phyloP scores from a whole-genome alignment of 208 protist genomes.

The Ichthyophonus hoferi region DNA sequence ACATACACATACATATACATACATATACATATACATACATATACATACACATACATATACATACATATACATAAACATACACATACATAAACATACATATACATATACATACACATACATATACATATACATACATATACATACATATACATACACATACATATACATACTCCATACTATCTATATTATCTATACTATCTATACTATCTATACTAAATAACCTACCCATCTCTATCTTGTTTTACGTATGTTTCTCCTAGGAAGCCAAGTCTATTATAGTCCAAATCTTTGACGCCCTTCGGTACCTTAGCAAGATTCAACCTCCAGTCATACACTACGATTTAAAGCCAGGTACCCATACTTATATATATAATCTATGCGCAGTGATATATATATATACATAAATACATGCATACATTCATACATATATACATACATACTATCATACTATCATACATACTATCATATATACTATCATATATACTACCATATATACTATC shows the following conservation, averaged over 20 bases:
- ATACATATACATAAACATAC: background rate
- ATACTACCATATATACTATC: background rate
- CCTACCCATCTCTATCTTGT: background rate
- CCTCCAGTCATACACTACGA: constrained; percentile 84
- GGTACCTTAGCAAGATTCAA: constrained; percentile 79
- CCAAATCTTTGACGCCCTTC: constrained; percentile 71
- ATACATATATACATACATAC: background rate
- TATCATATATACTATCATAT: background rate
- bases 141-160: constrained; percentile 41
- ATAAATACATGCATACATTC: background rate
- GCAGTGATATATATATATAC: background rate
- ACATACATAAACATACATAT: constrained; percentile 9
- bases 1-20: constrained; percentile 44
- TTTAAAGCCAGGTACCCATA: too few species aligned
- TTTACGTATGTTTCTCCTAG: background rate
- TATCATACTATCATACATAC: background rate
- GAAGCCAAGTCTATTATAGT: constrained; percentile 78
- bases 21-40: constrained; percentile 2
- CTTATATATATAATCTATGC: too few species aligned
- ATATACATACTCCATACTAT: background rate
- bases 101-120: constrained; percentile 54
- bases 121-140: constrained; percentile 5
- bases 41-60: constrained; percentile 3
- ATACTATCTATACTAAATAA: background rate
- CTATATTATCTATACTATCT: background rate